These are phyloP conservation scores for Orbilia oligospora DNA, from an alignment of 2,329 filamentous ascomycete species.

Conservation along the genomic window DNA sequence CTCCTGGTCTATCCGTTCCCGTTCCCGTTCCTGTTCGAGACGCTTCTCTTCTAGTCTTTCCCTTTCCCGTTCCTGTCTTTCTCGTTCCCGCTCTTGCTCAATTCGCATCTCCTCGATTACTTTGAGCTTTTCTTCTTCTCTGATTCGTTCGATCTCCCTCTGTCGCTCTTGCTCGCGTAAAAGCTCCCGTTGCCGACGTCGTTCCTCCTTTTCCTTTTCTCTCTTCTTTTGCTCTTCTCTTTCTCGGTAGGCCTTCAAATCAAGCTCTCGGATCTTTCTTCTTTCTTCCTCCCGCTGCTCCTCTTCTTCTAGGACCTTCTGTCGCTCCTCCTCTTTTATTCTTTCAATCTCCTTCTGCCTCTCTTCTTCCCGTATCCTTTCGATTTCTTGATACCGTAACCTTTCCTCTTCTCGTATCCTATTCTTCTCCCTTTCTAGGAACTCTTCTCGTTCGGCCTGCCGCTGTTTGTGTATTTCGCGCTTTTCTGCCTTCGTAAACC, in stretches of 20 bases:
- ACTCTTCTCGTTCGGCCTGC: conserved; percentile 52
- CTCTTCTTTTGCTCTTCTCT: conserved; percentile 54
- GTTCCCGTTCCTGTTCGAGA: conserved; percentile 46
- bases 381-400: conserved; percentile 50
- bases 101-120: conserved; percentile 60
- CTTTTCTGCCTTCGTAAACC: conserved; percentile 62
- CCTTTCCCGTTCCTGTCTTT: conserved; percentile 21
- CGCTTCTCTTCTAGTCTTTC: conserved; percentile 18
- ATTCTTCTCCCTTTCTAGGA: conserved; percentile 62
- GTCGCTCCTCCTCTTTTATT: conserved; percentile 49
- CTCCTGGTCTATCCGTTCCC: conserved; percentile 45
- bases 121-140: conserved; percentile 59
- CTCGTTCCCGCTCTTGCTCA: conserved; percentile 52
- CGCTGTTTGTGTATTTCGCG: conserved; percentile 60
- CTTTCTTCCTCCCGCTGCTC: conserved; percentile 48
- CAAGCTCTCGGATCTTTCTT: conserved; percentile 51
- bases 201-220: conserved; percentile 54
- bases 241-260: conserved; percentile 42
- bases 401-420: conserved; percentile 61
- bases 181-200: conserved; percentile 43
- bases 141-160: conserved; percentile 56
- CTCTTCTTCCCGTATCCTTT: conserved; percentile 62
- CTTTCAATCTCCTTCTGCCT: conserved; percentile 59
- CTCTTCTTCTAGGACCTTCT: conserved; percentile 48
- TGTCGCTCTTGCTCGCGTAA: conserved; percentile 51